These are phyloP conservation scores for Odontarrhena argentea DNA, from an alignment of 345 rosid species.

Conservation along the genomic window DNA sequence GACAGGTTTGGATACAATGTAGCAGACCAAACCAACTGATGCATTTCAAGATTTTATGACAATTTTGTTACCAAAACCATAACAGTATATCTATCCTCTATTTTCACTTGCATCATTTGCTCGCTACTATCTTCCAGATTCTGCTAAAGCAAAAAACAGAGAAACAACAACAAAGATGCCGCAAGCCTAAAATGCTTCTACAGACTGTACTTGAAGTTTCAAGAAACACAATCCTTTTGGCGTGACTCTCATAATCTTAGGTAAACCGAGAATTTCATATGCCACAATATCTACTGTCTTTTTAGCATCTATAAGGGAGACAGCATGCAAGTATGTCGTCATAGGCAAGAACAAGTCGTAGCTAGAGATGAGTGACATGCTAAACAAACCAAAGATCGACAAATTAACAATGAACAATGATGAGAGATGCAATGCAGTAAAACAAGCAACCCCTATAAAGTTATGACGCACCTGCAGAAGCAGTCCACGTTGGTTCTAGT, in stretches of 20 bases:
- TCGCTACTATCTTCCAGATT: not conserved
- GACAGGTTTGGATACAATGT: not conserved
- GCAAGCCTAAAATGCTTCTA: not conserved
- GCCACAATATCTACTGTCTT: constrained; percentile 6
- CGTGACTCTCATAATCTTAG: not conserved
- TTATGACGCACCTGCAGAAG: constrained; percentile 44
- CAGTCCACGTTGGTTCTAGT: constrained; percentile 37
- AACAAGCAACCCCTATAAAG: constrained; percentile 17
- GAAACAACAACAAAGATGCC: not conserved
- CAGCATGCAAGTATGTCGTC: not conserved
- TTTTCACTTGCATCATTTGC: constrained; percentile 19
- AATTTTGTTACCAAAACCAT: constrained; percentile 8
- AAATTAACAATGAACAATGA: constrained; percentile 6
- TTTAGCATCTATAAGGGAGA: not conserved
- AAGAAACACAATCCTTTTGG: not conserved
- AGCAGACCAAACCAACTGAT: not conserved
- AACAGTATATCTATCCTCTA: not conserved
- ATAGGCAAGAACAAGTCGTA: constrained; percentile 2
- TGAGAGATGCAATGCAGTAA: constrained; percentile 17
- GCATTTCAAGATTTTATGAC: not conserved
- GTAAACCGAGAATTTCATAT: not conserved
- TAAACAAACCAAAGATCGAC: not conserved
- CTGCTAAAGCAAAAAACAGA: not conserved
- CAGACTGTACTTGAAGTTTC: constrained; percentile 9
- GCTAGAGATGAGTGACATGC: not conserved